Evolutionary conservation across 768 basidiomycete species (phyloP), one percentile per base, ranked within the genome.

Genomic region (Kwoniella sp.): DNA sequence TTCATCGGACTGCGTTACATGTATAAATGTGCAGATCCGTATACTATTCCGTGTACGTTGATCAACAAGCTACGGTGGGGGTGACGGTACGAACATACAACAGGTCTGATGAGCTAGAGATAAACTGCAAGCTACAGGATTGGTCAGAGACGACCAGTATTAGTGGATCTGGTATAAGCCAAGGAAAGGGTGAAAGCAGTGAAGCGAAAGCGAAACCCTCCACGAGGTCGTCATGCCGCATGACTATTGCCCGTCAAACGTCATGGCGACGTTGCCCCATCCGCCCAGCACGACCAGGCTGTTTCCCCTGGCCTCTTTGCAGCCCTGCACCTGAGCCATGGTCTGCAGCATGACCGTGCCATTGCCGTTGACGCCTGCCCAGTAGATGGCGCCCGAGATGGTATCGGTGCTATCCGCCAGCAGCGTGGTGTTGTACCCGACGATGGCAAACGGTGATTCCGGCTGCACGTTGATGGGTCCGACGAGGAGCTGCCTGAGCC

Each of bases 201-300:
- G n/a, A n/a, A n/a, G n/a, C n/a, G n/a, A n/a, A n/a, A n/a, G n/a
- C n/a, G n/a, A n/a, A n/a, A n/a, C n/a, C n/a, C n/a, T n/a, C n/a
- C n/a, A n/a, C n/a, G n/a, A n/a, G n/a, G n/a, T n/a, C n/a, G n/a
- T n/a, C n/a, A n/a, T n/a, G n/a, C n/a, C n/a, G n/a, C n/a, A n/a
- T n/a, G 31, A 32, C 49, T 38, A 50, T 27, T 43, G 33, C 27
- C 66, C 66, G 49, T 68, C 63, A 47, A 68, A 62, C 8, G 50
- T 40, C 6, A 69, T 17, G 22, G 46, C 50, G 20, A 69, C 57
- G 50, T 69, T 59, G 12, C 65, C 67, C 57, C 57, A 69, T 4
- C 52, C 50, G 1, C 61, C 62, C 7, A 63, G 22, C 9, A 62
- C 31, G 2, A 64, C 39, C 44, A 69, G 27, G 37, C 46, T 59